Evolutionary conservation across 768 basidiomycete species (phyloP).

Genomic region (Trametes gibbosa): DNA sequence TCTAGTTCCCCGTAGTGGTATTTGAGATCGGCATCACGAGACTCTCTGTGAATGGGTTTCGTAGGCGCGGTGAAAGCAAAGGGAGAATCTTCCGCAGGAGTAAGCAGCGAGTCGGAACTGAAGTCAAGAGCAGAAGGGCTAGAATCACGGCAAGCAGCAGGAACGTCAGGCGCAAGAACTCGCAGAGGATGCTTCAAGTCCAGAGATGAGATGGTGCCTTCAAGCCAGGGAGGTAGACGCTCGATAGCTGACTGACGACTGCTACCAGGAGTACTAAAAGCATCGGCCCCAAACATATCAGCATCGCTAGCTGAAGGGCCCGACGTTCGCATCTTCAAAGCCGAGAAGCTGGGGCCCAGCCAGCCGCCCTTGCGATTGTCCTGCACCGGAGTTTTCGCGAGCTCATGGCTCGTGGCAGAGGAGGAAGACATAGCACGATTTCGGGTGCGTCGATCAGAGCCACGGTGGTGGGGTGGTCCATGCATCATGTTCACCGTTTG

Average conservation of each 20-base stretch:
- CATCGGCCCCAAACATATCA: background rate
- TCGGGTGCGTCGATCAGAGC: constrained; percentile 18
- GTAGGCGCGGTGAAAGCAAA: constrained; percentile 9
- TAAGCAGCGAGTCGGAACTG: background rate
- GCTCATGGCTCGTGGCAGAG: constrained; percentile 41
- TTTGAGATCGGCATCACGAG: too few species aligned
- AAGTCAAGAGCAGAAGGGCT: constrained; percentile 1
- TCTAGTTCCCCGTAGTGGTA: background rate
- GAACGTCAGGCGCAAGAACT: constrained; percentile 29
- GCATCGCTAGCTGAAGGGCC: background rate
- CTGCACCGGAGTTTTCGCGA: constrained; percentile 42
- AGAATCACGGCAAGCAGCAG: background rate
- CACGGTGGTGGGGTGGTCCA: background rate
- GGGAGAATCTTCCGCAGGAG: background rate
- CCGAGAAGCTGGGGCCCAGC: constrained; percentile 40
- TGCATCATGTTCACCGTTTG: constrained; percentile 49
- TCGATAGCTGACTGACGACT: background rate
- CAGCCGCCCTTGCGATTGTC: constrained; percentile 31
- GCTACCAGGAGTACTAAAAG: constrained; percentile 10
- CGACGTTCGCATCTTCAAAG: constrained; percentile 41
- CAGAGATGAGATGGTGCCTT: constrained; percentile 48
- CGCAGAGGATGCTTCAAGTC: constrained; percentile 47
- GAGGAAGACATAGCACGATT: constrained; percentile 38
- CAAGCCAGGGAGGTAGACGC: constrained; percentile 56
- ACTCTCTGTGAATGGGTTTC: background rate